Evolutionary conservation across 306 rosid species (phyloP), one percentile per base, ranked within the genome.

Genomic region (Medicago ruthenica): DNA sequence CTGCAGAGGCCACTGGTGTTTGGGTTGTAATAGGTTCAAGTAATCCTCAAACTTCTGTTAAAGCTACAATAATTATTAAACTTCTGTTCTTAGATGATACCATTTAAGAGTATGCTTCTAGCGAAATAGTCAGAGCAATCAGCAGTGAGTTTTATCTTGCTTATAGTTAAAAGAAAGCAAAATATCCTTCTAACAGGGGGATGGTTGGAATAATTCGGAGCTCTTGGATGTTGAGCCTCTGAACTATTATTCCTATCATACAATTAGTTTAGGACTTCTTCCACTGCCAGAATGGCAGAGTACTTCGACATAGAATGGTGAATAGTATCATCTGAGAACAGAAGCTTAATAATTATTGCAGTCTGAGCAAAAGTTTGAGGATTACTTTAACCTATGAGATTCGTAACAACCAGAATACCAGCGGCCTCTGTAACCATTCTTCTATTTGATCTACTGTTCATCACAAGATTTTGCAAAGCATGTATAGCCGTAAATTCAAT

Each of bases 381-480:
- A 18, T 89, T 90, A 76, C 99, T 90, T 55, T 97, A 90, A 84
- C 99, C 97, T 71, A 27, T 27, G 31, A 27, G 31, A 27, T 27
- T 1, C 4, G 92, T 59, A 82, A 96, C 89, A 75, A 92, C 98
- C 87, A 92, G 99, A 78, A 96, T 98, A 48, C 99, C 99, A 79
- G 98, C 98, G 8, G 97, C 98, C 91, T 96, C 98, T 41, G 99
- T 98, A 82, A 96, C 97, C 22, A 97, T 98, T 90, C 99, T 89
- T 85, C 81, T 96, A 82, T 96, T 92, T 58, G 94, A 87, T 47
- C 97, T 91, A 86, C 98, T 92, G 84, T 89, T 88, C 97, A 90
- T 96, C 64, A 96, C 99, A 83, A 96, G 99, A 84, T 96, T 96
- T 79, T 90, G 99, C 87, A 96, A 73, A 77, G 99, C 93, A 81